Evolutionary conservation across 768 basidiomycete species (phyloP).

Genomic region (Tylopilus plumbeoviolaceoides): DNA sequence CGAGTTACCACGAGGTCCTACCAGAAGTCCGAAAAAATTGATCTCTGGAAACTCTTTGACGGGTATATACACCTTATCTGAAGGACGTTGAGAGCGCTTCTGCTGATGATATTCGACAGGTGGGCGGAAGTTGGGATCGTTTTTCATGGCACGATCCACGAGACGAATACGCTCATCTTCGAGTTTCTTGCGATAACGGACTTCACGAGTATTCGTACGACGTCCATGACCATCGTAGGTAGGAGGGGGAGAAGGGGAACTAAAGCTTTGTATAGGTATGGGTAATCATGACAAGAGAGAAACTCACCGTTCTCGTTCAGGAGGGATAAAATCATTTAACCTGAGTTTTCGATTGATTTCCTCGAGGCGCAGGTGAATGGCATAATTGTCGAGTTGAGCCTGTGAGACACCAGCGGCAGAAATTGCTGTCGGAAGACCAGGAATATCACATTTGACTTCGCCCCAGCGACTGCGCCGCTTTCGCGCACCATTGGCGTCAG

Average conservation of each 20-base stretch:
- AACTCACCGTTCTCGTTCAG: conserved; percentile 81
- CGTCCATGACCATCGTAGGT: conserved; percentile 98
- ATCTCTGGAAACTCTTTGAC: conserved; percentile 99
- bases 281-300: background rate
- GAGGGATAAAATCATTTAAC: conserved; percentile 92
- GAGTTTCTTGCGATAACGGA: conserved; percentile 94
- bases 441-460: conserved; percentile 86
- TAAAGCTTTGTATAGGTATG: conserved; percentile 31
- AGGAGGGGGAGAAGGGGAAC: conserved; percentile 95
- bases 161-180: conserved; percentile 90
- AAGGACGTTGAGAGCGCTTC: conserved; percentile 89
- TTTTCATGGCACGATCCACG: conserved; percentile 95
- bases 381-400: conserved; percentile 96
- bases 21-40: conserved; percentile 98
- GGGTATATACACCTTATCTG: conserved; percentile 98
- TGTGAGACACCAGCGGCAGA: conserved; percentile 91
- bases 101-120: conserved; percentile 96
- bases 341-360: conserved; percentile 96
- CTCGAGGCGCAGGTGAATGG: conserved; percentile 91
- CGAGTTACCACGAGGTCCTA: conserved; percentile 98
- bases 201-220: conserved; percentile 96
- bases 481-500: conserved; percentile 81
- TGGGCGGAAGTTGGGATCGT: conserved; percentile 96
- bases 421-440: conserved; percentile 92
- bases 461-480: conserved; percentile 99